phyloP scores from a whole-genome alignment of 257 asterid species.

The Linderniella brevidens region DNA sequence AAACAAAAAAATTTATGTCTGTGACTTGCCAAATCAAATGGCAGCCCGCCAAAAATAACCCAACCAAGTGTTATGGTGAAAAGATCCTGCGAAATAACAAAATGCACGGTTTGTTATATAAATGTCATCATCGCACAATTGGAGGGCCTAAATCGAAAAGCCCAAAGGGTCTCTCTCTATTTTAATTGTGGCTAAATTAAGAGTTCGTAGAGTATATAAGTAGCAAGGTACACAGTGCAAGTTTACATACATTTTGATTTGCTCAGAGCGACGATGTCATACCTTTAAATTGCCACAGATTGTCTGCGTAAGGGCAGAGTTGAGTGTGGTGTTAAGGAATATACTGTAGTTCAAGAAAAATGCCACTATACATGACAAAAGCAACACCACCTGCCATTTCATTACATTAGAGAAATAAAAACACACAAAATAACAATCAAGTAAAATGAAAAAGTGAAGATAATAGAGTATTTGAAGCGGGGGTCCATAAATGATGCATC shows the following conservation, averaged over 20 bases:
- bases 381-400: constrained; percentile 49
- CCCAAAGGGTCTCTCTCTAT: too few species aligned
- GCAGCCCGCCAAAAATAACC: constrained; percentile 88
- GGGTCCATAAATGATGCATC: not conserved
- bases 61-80: constrained; percentile 89
- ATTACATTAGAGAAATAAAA: not conserved
- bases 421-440: too few species aligned
- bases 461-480: not conserved
- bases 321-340: constrained; percentile 87
- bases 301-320: constrained; percentile 95
- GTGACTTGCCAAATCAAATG: constrained; percentile 75
- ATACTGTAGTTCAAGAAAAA: constrained; percentile 85
- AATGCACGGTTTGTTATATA: not conserved
- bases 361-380: constrained; percentile 73
- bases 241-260: not conserved
- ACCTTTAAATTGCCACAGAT: constrained; percentile 98
- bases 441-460: not conserved
- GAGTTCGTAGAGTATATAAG: too few species aligned
- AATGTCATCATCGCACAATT: too few species aligned
- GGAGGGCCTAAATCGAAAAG: too few species aligned
- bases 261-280: constrained; percentile 13
- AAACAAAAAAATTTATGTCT: too few species aligned
- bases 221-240: too few species aligned
- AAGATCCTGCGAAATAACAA: constrained; percentile 40
- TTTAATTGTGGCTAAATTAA: too few species aligned